phyloP scores from a whole-genome alignment of 2,329 filamentous ascomycete species.

The Drechslerella dactyloides region DNA sequence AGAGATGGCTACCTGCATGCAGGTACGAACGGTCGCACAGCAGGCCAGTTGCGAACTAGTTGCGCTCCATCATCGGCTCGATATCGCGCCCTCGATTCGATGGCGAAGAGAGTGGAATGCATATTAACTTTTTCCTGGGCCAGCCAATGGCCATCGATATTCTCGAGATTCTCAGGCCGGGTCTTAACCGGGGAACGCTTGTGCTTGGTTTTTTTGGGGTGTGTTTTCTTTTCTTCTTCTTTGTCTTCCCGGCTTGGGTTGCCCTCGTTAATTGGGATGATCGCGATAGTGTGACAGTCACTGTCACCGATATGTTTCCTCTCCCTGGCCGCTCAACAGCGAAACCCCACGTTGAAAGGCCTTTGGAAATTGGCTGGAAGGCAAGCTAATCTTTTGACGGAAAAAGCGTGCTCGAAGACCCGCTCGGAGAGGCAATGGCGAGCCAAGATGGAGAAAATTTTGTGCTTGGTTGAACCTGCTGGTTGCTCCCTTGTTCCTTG shows the following conservation, averaged over 20 bases:
- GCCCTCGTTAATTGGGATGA: slow-evolving; percentile 37
- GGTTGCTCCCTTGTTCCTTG: slow-evolving; percentile 10
- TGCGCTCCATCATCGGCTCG: background rate
- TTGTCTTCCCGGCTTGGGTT: background rate
- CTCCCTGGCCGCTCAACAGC: slow-evolving; percentile 21
- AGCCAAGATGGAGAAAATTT: slow-evolving; percentile 4
- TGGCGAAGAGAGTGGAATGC: slow-evolving; percentile 11
- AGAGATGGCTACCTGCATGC: slow-evolving; percentile 30
- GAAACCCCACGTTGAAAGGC: slow-evolving; percentile 35
- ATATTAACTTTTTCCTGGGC: background rate
- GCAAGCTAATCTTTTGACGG: slow-evolving; percentile 25
- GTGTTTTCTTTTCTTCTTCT: slow-evolving; percentile 11
- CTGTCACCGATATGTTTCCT: slow-evolving; percentile 49
- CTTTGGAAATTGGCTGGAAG: slow-evolving; percentile 43
- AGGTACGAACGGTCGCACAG: slow-evolving; percentile 21
- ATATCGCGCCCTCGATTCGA: background rate
- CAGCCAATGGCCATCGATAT: slow-evolving; percentile 22
- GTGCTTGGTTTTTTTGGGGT: no score
- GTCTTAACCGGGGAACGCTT: slow-evolving; percentile 30
- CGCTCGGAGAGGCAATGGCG: slow-evolving; percentile 11
- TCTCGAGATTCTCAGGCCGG: slow-evolving; percentile 25
- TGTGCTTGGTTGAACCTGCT: slow-evolving; percentile 10
- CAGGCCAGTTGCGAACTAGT: slow-evolving; percentile 30
- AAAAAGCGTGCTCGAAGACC: slow-evolving; percentile 8
- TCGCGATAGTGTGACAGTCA: slow-evolving; percentile 43